Evolutionary conservation across 139 green algal genomes (phyloP), one percentile per base, ranked within the genome.

Genomic region (Medakamo hakoo): DNA sequence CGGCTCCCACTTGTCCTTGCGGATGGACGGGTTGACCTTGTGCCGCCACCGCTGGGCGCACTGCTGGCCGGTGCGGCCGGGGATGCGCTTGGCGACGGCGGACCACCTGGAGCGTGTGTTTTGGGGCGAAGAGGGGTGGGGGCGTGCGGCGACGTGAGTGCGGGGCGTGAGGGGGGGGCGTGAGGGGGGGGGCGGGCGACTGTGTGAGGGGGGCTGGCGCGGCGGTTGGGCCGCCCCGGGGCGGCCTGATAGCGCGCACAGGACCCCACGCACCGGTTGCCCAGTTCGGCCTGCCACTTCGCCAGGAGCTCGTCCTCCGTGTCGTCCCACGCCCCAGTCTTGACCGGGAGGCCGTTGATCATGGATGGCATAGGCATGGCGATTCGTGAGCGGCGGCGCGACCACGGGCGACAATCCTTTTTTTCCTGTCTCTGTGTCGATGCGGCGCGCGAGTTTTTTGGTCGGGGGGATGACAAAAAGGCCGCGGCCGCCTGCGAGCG

Each of bases 41-140:
- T 95, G 87, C 16, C 87, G 75, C 87, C 87, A 95, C 14, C 87
- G 77, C 69, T 95, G 86, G 67, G 87, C 87, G 64, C 84, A 92
- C 60, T 90, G 81, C 69, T 95, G 87, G 0, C 87, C 87, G 21
- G 79, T 92, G 3, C 86, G 73, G 24, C 78, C 80, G 5, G 76
- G 71, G 29, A 95, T 86, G 62, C 88, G 69, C 67, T 82, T 75
- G 1, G 82, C 79, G 2, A 93, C 82, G n/a, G 72, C 66, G 3
- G 74, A 76, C 87, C 87, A 94, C 63, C 62, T 73, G 64, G 81
- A 82, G 60, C 76, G 74, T n/a, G n/a, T n/a, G 40, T 52, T 9
- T 52, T 52, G 40, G 40, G 16, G 40, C 9, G 40, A 18, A 69
- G 27, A 52, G 40, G 40, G 40, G 16, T 21, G 40, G 40, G 40